These are phyloP conservation scores for Fusarium lyarnte DNA, from an alignment of 2,329 filamentous ascomycete genomes.

Conservation along the genomic window DNA sequence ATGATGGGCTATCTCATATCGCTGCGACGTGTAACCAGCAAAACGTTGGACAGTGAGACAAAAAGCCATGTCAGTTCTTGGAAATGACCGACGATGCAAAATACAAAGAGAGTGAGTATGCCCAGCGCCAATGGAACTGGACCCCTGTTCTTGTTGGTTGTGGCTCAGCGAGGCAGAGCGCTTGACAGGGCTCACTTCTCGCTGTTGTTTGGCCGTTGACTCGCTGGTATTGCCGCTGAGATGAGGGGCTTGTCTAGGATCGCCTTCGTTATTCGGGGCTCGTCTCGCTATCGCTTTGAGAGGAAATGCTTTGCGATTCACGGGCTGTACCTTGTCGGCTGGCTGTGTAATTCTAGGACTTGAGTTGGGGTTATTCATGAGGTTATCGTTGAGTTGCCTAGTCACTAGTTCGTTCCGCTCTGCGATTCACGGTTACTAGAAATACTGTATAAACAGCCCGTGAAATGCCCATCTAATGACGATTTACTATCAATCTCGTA, in stretches of 20 bases:
- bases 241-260: slow-evolving; percentile 6
- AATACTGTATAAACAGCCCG: slow-evolving; percentile 27
- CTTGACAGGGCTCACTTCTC: slow-evolving; percentile 7
- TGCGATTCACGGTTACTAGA: neutral
- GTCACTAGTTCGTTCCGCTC: neutral
- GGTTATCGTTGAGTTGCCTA: slow-evolving; percentile 8
- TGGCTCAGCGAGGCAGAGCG: slow-evolving; percentile 38
- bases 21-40: slow-evolving; percentile 26
- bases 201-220: slow-evolving; percentile 18
- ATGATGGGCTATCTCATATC: neutral
- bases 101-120: slow-evolving; percentile 13
- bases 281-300: slow-evolving; percentile 17
- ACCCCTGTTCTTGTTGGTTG: slow-evolving; percentile 14
- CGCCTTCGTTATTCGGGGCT: slow-evolving; percentile 23
- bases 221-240: slow-evolving; percentile 29
- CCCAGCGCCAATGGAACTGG: slow-evolving; percentile 17
- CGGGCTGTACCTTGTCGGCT: neutral
- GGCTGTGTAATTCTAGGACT: slow-evolving; percentile 18
- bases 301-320: neutral
- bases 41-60: slow-evolving; percentile 21
- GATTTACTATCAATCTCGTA: neutral
- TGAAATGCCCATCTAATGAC: neutral
- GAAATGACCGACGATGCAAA: slow-evolving; percentile 15
- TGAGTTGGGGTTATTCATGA: neutral
- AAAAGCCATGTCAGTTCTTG: slow-evolving; percentile 11